Evolutionary conservation across 2,329 filamentous ascomycete species (phyloP).

Genomic region (Apiospora phragmitis): DNA sequence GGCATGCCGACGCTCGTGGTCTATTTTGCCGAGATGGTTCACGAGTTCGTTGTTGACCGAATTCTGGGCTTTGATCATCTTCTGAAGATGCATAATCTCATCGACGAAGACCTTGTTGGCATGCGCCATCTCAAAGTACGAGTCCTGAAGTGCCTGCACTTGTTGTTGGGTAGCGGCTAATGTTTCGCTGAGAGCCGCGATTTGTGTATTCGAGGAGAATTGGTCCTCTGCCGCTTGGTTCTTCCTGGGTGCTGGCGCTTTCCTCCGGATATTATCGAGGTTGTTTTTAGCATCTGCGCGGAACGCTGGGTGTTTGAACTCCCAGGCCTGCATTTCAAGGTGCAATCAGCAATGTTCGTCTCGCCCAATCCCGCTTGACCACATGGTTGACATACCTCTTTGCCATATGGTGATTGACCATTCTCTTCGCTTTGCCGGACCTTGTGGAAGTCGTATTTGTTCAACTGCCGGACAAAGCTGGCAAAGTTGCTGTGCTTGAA

Average conservation of each 20-base stretch:
- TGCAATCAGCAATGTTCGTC: constrained; percentile 29
- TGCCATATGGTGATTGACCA: constrained; percentile 77
- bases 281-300: constrained; percentile 94
- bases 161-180: constrained; percentile 90
- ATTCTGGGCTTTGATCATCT: constrained; percentile 58
- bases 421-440: constrained; percentile 89
- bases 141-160: constrained; percentile 81
- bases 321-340: constrained; percentile 66
- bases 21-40: constrained; percentile 52
- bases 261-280: constrained; percentile 92
- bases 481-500: constrained; percentile 86
- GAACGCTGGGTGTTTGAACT: constrained; percentile 97
- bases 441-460: constrained; percentile 85
- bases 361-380: not conserved
- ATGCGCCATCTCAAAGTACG: constrained; percentile 74
- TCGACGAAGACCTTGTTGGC: constrained; percentile 63
- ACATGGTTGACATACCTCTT: constrained; percentile 58
- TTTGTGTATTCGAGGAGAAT: constrained; percentile 80
- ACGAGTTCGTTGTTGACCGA: constrained; percentile 60
- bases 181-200: constrained; percentile 85
- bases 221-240: constrained; percentile 65
- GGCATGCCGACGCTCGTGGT: constrained; percentile 44
- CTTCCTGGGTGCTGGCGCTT: constrained; percentile 90
- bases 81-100: constrained; percentile 61
- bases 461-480: constrained; percentile 75